Conservation (phyloP, 1,284 basidiomycete species). For the Ustilago cynodontis region DNA sequence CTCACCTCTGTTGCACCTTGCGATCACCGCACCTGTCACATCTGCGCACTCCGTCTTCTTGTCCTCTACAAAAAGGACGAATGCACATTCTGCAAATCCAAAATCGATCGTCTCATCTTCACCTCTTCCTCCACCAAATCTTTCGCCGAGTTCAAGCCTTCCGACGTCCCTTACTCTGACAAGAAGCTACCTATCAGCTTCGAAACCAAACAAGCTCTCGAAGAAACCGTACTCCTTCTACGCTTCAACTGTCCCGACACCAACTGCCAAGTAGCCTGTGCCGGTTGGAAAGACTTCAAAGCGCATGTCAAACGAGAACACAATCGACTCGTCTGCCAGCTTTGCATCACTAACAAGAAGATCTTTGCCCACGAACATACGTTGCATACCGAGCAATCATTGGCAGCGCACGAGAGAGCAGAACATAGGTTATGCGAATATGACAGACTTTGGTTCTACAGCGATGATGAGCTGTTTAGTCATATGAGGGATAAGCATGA, state of each 20-base stretch:
- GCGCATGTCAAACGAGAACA: slow-evolving; percentile 82
- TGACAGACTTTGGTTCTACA: slow-evolving; percentile 89
- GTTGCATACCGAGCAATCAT: slow-evolving; percentile 79
- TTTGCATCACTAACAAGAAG: slow-evolving; percentile 91
- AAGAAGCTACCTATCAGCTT: slow-evolving; percentile 80
- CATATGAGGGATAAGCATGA: slow-evolving; percentile 96
- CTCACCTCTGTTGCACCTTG: slow-evolving; percentile 90
- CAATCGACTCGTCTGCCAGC: slow-evolving; percentile 79
- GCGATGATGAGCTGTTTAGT: slow-evolving; percentile 89
- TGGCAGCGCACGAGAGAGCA: slow-evolving; percentile 80
- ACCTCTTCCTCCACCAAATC: slow-evolving; percentile 75
- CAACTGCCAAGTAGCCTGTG: slow-evolving; percentile 82
- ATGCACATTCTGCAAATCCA: slow-evolving; percentile 97
- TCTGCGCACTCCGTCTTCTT: slow-evolving; percentile 89
- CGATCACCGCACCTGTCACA: slow-evolving; percentile 91
- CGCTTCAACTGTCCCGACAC: slow-evolving; percentile 74
- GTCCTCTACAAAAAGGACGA: slow-evolving; percentile 88
- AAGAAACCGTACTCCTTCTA: slow-evolving; percentile 89
- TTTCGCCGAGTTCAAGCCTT: slow-evolving; percentile 56
- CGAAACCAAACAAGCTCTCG: slow-evolving; percentile 93
- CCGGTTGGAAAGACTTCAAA: slow-evolving; percentile 90
- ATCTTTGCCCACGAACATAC: slow-evolving; percentile 96
- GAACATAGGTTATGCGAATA: slow-evolving; percentile 89
- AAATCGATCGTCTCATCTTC: slow-evolving; percentile 84
- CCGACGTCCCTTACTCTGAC: slow-evolving; percentile 61